Percentiles rank a stretch among this genome's conserved stretches.
These are phyloP conservation scores for Anastatica hierochuntica DNA, from an alignment of 345 rosid genomes.

Conservation along the genomic window DNA sequence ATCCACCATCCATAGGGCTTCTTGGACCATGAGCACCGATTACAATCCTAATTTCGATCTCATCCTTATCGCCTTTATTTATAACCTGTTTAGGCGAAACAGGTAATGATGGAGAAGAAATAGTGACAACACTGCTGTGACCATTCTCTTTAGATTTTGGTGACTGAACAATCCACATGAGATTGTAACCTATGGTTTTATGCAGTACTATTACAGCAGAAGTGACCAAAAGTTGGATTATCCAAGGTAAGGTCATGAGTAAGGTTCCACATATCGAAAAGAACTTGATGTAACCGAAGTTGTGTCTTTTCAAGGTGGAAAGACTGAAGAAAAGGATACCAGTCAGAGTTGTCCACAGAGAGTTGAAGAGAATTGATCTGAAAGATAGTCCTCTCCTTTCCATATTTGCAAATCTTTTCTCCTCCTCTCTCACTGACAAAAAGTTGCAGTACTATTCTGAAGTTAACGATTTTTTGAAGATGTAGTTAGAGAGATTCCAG, in stretches of 20 bases:
- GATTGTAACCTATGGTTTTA: conserved; percentile 16
- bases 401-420: conserved; percentile 9
- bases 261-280: conserved; percentile 16
- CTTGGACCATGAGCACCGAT: conserved; percentile 12
- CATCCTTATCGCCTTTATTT: conserved; percentile 16
- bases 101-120: conserved; percentile 8
- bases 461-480: too few relatives aligned
- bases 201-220: conserved; percentile 8
- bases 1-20: conserved; percentile 12
- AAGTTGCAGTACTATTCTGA: too few relatives aligned
- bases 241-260: conserved; percentile 23
- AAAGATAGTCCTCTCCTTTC: conserved; percentile 9
- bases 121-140: neutral
- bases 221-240: conserved; percentile 20
- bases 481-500: conserved; percentile 14
- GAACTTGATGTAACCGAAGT: conserved; percentile 18
- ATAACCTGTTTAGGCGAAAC: conserved; percentile 14
- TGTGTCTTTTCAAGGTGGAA: conserved; percentile 14
- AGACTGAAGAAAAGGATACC: conserved; percentile 23
- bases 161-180: conserved; percentile 23
- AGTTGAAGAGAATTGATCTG: conserved; percentile 7
- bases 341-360: conserved; percentile 23
- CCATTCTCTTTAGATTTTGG: conserved; percentile 13
- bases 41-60: conserved; percentile 20
- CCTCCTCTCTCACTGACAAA: neutral